Conservation (phyloP, 2,329 filamentous ascomycete species). For the Didymellaceae sp. region DNA sequence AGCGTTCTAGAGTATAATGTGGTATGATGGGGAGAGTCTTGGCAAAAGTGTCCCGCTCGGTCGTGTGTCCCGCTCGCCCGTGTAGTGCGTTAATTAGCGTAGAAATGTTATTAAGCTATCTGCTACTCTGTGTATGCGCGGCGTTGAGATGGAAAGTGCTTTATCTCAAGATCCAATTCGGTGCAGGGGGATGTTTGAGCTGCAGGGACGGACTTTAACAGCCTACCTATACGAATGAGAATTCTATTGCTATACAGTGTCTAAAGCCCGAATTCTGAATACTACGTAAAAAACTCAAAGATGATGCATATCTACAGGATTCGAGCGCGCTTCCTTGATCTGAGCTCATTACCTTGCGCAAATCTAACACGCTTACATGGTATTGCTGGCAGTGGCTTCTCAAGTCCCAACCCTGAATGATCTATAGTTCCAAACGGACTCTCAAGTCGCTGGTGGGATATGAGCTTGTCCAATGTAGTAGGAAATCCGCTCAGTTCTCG, state of each 20-base stretch:
- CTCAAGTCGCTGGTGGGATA: not conserved
- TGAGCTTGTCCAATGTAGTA: not conserved
- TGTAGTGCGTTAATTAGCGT: not conserved
- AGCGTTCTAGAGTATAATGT: not conserved
- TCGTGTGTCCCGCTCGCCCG: not conserved
- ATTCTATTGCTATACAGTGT: too few relatives aligned
- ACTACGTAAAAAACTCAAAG: too few relatives aligned
- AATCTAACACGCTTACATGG: not conserved
- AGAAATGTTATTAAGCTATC: not conserved
- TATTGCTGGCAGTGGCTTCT: conserved; percentile 11
- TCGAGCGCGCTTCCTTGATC: too few relatives aligned
- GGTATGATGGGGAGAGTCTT: too few relatives aligned
- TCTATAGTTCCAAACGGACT: conserved; percentile 14
- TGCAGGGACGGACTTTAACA: not conserved
- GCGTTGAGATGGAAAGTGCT: not conserved
- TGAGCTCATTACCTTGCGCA: not conserved
- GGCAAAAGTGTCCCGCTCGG: not conserved
- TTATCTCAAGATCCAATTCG: not conserved
- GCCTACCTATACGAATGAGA: too few relatives aligned
- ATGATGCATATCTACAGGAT: too few relatives aligned
- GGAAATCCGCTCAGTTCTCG: not conserved
- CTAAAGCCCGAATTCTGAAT: too few relatives aligned
- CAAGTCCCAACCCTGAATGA: not conserved
- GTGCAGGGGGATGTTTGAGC: not conserved
- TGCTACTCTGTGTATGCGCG: not conserved